Conservation (phyloP, 257 asterid species). For the Plantago elongata region DNA sequence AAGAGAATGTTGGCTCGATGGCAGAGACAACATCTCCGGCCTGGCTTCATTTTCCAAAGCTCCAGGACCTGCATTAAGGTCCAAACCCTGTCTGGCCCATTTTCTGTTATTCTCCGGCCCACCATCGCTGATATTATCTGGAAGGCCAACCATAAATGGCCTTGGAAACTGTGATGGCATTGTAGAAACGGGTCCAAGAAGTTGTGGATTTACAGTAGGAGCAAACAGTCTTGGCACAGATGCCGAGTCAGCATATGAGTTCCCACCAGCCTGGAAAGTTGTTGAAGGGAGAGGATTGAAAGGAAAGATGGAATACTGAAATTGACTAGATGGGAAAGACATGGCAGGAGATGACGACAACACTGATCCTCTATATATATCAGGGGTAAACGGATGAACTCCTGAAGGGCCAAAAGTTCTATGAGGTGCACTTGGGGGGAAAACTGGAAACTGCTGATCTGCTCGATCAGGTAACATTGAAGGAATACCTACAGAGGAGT, state of each 20-base stretch:
- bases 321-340: constrained; percentile 51
- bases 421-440: constrained; percentile 59
- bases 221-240: constrained; percentile 56
- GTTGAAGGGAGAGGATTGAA: constrained; percentile 68
- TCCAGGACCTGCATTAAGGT: constrained; percentile 86
- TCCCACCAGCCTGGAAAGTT: constrained; percentile 44
- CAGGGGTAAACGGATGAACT: constrained; percentile 41
- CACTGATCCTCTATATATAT: constrained; percentile 73
- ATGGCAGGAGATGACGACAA: constrained; percentile 80
- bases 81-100: constrained; percentile 74
- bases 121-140: constrained; percentile 39
- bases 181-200: constrained; percentile 50
- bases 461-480: constrained; percentile 56
- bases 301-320: constrained; percentile 51
- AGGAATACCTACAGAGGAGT: constrained; percentile 47
- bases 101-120: constrained; percentile 50
- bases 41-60: constrained; percentile 50
- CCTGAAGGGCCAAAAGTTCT: constrained; percentile 59
- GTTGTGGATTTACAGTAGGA: constrained; percentile 52
- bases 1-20: constrained; percentile 55
- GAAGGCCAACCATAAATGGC: constrained; percentile 52
- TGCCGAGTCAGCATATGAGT: constrained; percentile 49
- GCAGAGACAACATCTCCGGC: constrained; percentile 44
- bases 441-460: constrained; percentile 39
- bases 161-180: constrained; percentile 63